Percentiles rank a stretch among this genome's conserved stretches.
Conservation (phyloP, 768 basidiomycete species). For the Phylloporus arenicola region DNA sequence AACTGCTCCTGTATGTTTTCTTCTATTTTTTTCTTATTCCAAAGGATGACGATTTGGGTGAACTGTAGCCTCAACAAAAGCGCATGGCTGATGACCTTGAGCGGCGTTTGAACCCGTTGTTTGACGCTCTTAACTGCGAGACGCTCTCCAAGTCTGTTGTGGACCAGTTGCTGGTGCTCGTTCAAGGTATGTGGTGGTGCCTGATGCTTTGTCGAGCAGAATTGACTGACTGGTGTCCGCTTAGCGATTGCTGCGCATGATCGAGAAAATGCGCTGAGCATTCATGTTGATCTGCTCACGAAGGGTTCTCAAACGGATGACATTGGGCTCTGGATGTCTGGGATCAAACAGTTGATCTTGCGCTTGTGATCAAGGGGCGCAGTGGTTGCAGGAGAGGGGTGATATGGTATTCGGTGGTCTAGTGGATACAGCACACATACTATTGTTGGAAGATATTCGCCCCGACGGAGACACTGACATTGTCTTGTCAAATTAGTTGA, state of each 20-base stretch:
- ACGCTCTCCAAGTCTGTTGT: conserved; percentile 67
- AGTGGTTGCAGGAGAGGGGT: neutral
- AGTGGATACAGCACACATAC: neutral
- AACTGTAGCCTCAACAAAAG: conserved; percentile 67
- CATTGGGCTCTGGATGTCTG: conserved; percentile 84
- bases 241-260: conserved; percentile 80
- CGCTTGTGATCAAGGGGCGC: conserved; percentile 38
- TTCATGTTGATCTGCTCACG: conserved; percentile 85
- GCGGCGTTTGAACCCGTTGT: conserved; percentile 76
- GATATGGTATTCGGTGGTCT: neutral
- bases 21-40: neutral
- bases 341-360: conserved; percentile 82
- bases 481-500: too few species aligned
- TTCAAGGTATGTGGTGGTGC: conserved; percentile 50
- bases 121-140: conserved; percentile 90
- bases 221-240: neutral
- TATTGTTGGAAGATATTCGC: neutral
- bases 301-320: conserved; percentile 75
- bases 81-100: conserved; percentile 84
- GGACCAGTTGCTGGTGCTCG: conserved; percentile 65
- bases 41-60: neutral
- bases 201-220: neutral
- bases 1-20: conserved; percentile 59
- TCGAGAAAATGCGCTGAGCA: conserved; percentile 67
- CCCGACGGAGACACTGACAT: too few species aligned